phyloP scores from a whole-genome alignment of 2,329 filamentous ascomycete genomes.

The Rhynchosporium secalis region DNA sequence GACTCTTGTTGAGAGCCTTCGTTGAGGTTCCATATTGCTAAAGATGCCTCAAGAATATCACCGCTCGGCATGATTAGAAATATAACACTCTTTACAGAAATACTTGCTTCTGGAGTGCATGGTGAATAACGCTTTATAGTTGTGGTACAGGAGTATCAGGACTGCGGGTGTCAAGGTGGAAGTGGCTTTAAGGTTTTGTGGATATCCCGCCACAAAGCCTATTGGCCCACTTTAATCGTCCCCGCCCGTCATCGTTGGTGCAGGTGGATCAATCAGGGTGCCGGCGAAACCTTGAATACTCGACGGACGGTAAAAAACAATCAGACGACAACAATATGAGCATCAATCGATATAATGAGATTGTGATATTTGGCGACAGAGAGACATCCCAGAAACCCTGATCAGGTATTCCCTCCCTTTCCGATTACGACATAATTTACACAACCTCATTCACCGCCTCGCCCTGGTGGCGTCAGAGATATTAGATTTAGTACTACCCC shows the following conservation, averaged over 20 bases:
- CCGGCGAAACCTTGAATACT: neutral
- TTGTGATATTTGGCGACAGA: no score
- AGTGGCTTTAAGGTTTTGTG: slow-evolving; percentile 1
- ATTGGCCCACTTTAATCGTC: neutral
- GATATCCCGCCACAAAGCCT: neutral
- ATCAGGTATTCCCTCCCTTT: neutral
- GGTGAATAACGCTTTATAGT: no score
- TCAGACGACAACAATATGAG: neutral
- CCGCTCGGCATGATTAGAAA: no score
- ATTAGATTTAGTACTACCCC: neutral
- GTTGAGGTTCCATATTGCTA: no score
- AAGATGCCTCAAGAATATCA: no score
- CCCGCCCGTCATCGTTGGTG: neutral
- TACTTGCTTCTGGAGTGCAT: neutral
- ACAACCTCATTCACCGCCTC: slow-evolving; percentile 4
- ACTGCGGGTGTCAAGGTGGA: neutral
- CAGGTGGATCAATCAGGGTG: neutral
- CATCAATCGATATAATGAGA: no score
- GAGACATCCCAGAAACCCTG: no score
- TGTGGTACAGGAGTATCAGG: neutral
- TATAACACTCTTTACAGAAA: neutral
- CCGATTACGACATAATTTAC: neutral
- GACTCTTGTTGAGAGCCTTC: no score
- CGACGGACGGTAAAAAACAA: neutral
- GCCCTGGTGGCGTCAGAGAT: neutral